Evolutionary conservation across 768 basidiomycete species (phyloP).

Genomic region (Gloeophyllum trabeum): DNA sequence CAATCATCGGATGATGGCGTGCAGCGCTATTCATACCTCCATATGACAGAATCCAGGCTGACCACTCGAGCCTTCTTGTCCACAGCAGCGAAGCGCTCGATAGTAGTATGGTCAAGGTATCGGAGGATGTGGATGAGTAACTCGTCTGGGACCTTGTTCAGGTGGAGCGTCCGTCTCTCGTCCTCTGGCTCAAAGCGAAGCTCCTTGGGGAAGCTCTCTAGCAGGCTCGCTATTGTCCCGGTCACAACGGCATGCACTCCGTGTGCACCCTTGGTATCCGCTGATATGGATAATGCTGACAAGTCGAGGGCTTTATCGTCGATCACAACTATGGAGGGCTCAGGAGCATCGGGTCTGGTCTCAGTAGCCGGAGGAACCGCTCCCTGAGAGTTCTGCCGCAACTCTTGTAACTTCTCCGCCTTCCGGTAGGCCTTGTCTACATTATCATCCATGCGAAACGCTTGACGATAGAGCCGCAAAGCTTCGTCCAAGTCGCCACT

Average conservation of each 20-base stretch:
- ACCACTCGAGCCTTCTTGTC: conserved; percentile 67
- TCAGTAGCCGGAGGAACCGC: conserved; percentile 2
- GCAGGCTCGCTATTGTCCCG: conserved; percentile 32
- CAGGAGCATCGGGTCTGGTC: background rate
- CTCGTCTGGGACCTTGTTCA: conserved; percentile 67
- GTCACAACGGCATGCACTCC: conserved; percentile 11
- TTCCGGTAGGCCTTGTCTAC: conserved; percentile 64
- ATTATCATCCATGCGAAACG: conserved; percentile 66
- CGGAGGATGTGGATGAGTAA: conserved; percentile 57
- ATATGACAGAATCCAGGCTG: conserved; percentile 57
- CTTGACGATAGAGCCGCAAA: conserved; percentile 62
- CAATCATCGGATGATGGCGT: conserved; percentile 5
- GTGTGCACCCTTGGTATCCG: background rate
- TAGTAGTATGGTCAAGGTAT: conserved; percentile 47
- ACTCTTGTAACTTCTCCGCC: conserved; percentile 29
- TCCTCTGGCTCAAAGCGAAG: conserved; percentile 60
- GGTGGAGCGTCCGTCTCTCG: conserved; percentile 41
- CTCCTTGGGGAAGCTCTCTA: conserved; percentile 34
- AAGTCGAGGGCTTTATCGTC: background rate
- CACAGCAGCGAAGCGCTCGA: conserved; percentile 72
- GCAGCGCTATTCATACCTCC: conserved; percentile 43
- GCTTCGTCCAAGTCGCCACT: conserved; percentile 67
- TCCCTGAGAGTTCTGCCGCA: background rate
- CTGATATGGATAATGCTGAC: background rate
- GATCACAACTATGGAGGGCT: background rate